Base-by-base conservation (phyloP, 179 eudicot species). In the Spergularia azorica region DNA sequence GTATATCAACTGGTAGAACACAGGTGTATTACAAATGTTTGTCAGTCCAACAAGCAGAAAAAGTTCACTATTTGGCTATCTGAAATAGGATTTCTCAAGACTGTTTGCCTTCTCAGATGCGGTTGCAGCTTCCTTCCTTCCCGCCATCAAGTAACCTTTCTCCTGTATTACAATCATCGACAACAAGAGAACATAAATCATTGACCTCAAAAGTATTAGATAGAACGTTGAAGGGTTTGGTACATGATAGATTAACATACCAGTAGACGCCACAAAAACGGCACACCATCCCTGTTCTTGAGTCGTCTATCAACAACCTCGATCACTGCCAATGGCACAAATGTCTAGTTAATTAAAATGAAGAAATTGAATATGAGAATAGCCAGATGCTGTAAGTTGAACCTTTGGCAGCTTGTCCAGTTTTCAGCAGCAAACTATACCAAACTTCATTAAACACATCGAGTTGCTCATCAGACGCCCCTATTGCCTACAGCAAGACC, bases 401-500 rank as follows among this genome's bases (percentile, higher is more conserved):
- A 93, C 98, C 97, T 83, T 86, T 87, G 2, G 14, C 12, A 10
- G 93, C 91, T 76, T 90, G 81, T 26, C 97, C 97, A 6, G 87
- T 86, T 65, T 84, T 86, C 50, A 95, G 83, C 78, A 95, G 83
- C 81, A 87, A 61, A 75, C 71, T 74, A 55, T 91, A 89, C 87
- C 92, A 90, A 71, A 95, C 82, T 86, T 95, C 99, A 13, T 87
- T 95, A 50, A 93, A 93, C 60, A 93, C 97, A 38, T 95, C 97
- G 58, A 93, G 86, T 70, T 95, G 99, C 81, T 95, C 99, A 81
- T 91, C 97, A 15, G 99, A 95, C 56, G 99, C 99, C 41, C 99
- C 99, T 18, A 95, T 89, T 70, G 79, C 84, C 99, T 95, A 71
- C 32, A 26, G 32, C 32, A 26, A 26, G 32, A 26, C 32, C 17